A percentile compares a stretch with the other conserved stretches of the same genome.
Conservation (phyloP, 345 rosid genomes). For the Hevea brasiliensis region DNA sequence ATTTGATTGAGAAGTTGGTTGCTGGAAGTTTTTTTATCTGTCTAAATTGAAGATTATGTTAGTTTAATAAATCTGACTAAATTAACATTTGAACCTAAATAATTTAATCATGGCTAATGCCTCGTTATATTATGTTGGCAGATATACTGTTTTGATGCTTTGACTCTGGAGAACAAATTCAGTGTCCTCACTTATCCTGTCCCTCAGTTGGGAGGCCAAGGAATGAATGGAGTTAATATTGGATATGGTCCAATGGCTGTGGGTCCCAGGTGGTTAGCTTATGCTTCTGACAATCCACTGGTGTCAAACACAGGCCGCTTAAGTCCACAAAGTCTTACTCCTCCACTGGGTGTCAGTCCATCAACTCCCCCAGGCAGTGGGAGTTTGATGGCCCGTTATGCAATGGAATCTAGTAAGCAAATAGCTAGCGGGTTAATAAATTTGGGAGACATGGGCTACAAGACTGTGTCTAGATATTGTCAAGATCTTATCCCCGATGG, state of each 20-base stretch:
- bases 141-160: constrained; percentile 96
- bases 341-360: constrained; percentile 91
- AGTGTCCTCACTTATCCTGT: constrained; percentile 91
- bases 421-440: constrained; percentile 30
- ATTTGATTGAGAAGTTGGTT: constrained; percentile 11
- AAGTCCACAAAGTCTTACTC: constrained; percentile 92
- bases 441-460: constrained; percentile 74
- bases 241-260: constrained; percentile 99
- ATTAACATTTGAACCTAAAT: constrained; percentile 10
- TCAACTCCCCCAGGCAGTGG: constrained; percentile 91
- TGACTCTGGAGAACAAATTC: constrained; percentile 88
- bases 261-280: constrained; percentile 97
- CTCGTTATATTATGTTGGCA: constrained; percentile 37
- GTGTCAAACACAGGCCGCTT: constrained; percentile 77
- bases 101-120: constrained; percentile 13
- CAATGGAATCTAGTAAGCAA: constrained; percentile 73
- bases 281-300: constrained; percentile 82
- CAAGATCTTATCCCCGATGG: constrained; percentile 84
- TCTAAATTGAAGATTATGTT: constrained; percentile 4
- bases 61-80: constrained; percentile 10
- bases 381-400: constrained; percentile 85
- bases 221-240: constrained; percentile 63
- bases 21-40: constrained; percentile 13
- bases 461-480: constrained; percentile 76
- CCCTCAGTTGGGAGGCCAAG: constrained; percentile 84